Conservation (phyloP, 768 basidiomycete genomes). For the Cyathus striatus region DNA sequence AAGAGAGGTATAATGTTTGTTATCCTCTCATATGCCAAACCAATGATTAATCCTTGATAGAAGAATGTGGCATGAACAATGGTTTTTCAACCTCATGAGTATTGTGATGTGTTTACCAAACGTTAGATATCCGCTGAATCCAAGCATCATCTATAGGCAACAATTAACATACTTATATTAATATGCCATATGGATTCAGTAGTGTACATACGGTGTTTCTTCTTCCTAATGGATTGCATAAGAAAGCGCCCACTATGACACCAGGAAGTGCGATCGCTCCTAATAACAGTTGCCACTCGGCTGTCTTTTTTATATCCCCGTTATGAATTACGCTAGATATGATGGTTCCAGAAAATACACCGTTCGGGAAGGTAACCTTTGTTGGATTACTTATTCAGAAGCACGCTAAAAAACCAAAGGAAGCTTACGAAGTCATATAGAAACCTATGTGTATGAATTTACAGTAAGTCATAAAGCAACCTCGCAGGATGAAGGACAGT, state of each 20-base stretch:
- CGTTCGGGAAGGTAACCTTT: conserved; percentile 68
- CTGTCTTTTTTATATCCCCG: conserved; percentile 49
- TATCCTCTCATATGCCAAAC: conserved; percentile 56
- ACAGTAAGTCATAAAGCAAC: neutral
- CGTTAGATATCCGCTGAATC: conserved; percentile 63
- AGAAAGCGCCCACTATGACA: conserved; percentile 40
- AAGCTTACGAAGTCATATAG: conserved; percentile 60
- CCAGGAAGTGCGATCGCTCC: conserved; percentile 61
- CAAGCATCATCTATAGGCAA: conserved; percentile 50
- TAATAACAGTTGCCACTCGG: conserved; percentile 68
- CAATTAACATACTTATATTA: conserved; percentile 1
- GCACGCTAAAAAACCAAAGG: neutral
- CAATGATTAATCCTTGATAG: conserved; percentile 47
- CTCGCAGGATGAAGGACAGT: conserved; percentile 6
- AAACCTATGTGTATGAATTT: conserved; percentile 38
- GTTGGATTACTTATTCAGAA: neutral
- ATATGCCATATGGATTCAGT: neutral
- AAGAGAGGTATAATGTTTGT: conserved; percentile 60
- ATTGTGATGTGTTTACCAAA: too few relatives aligned
- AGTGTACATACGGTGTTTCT: conserved; percentile 43
- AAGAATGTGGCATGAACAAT: neutral
- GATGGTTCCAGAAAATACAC: conserved; percentile 63
- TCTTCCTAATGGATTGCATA: conserved; percentile 42
- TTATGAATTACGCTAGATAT: conserved; percentile 61
- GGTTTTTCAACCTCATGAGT: conserved; percentile 10